These are phyloP conservation scores for Salix purpurea DNA, from an alignment of 345 rosid species.

Conservation along the genomic window DNA sequence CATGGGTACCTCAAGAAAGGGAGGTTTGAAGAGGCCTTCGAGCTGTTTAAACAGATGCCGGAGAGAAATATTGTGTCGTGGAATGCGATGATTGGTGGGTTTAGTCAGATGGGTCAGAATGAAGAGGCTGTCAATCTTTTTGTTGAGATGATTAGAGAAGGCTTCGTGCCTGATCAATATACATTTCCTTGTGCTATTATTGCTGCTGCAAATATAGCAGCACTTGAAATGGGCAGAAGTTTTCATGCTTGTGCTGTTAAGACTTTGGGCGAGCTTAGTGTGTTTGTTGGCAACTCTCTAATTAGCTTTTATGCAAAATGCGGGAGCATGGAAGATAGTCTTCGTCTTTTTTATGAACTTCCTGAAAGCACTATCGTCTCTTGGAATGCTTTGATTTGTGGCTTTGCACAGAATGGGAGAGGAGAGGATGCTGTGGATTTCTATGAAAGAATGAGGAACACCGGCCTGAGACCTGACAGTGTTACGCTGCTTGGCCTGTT, in stretches of 20 bases:
- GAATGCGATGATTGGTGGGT: slow-evolving; percentile 79
- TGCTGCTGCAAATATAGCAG: slow-evolving; percentile 64
- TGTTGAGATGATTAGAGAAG: slow-evolving; percentile 59
- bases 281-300: slow-evolving; percentile 56
- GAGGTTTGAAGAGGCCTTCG: slow-evolving; percentile 41
- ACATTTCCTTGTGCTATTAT: slow-evolving; percentile 54
- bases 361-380: slow-evolving; percentile 42
- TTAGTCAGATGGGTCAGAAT: slow-evolving; percentile 63
- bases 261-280: slow-evolving; percentile 36
- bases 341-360: slow-evolving; percentile 45
- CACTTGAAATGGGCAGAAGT: slow-evolving; percentile 61
- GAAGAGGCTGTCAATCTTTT: slow-evolving; percentile 77
- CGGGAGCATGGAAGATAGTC: slow-evolving; percentile 70
- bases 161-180: slow-evolving; percentile 46
- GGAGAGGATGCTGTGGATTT: slow-evolving; percentile 59
- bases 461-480: slow-evolving; percentile 48
- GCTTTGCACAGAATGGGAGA: slow-evolving; percentile 74
- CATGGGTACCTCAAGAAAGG: slow-evolving; percentile 52
- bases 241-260: slow-evolving; percentile 67
- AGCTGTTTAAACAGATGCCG: slow-evolving; percentile 50
- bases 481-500: slow-evolving; percentile 65
- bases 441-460: slow-evolving; percentile 41
- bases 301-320: slow-evolving; percentile 79
- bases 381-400: slow-evolving; percentile 77
- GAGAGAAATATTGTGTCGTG: slow-evolving; percentile 70